A percentile compares a stretch with the other conserved stretches of the same genome.
Conservation (phyloP, 441 rosid genomes). For the Gossypium schwendimanii region DNA sequence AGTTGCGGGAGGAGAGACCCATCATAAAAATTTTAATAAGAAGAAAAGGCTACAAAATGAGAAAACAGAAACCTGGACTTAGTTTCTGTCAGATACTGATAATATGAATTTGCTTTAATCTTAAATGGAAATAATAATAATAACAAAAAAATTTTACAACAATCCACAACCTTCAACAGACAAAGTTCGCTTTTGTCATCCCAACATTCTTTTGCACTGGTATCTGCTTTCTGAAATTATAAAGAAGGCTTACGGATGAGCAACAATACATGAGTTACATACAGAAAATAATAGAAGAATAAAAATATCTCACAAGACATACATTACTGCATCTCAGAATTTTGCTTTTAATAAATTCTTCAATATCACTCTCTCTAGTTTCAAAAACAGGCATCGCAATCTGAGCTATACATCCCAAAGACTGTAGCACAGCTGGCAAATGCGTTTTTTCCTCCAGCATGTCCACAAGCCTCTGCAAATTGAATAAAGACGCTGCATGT, state of each 20-base stretch:
- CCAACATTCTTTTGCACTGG: slow-evolving; percentile 49
- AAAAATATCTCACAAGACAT: slow-evolving; percentile 30
- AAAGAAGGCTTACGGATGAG: slow-evolving; percentile 14
- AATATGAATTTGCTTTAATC: not conserved
- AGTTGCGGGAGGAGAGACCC: slow-evolving; percentile 9
- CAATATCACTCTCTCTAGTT: slow-evolving; percentile 87
- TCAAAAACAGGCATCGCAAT: slow-evolving; percentile 96
- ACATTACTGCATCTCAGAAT: slow-evolving; percentile 61
- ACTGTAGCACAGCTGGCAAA: slow-evolving; percentile 89
- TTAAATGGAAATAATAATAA: not conserved
- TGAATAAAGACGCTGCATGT: slow-evolving; percentile 19
- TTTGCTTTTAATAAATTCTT: slow-evolving; percentile 68
- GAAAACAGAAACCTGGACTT: not conserved
- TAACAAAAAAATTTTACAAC: not conserved
- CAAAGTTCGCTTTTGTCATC: slow-evolving; percentile 79
- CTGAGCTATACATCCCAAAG: slow-evolving; percentile 97
- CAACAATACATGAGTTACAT: slow-evolving; percentile 9
- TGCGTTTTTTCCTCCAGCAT: slow-evolving; percentile 85
- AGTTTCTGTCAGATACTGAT: not conserved
- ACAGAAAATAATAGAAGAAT: slow-evolving; percentile 16
- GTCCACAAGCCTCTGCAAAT: slow-evolving; percentile 84
- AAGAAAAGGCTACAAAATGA: not conserved
- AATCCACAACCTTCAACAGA: slow-evolving; percentile 64
- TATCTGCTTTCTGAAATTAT: slow-evolving; percentile 58
- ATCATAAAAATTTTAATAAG: not conserved